These are phyloP conservation scores for Debaryomyces maramus DNA, from an alignment of 805 yeast species.

Conservation along the genomic window DNA sequence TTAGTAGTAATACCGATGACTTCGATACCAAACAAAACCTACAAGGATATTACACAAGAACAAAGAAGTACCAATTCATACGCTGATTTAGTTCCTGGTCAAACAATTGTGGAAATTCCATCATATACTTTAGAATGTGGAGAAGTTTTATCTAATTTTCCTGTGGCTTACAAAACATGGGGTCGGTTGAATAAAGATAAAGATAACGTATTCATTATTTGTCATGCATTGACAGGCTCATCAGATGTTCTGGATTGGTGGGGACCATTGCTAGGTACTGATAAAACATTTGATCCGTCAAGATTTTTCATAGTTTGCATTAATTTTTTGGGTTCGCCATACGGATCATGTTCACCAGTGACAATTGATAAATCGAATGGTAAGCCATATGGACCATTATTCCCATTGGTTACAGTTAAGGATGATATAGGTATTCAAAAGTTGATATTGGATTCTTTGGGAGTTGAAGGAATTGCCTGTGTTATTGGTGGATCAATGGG, in stretches of 20 bases:
- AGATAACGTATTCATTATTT: constrained; percentile 82
- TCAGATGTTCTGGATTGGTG: constrained; percentile 98
- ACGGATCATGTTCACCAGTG: constrained; percentile 92
- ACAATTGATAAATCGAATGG: constrained; percentile 77
- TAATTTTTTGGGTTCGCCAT: constrained; percentile 94
- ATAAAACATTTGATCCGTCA: constrained; percentile 87
- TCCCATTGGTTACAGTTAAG: constrained; percentile 89
- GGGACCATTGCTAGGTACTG: constrained; percentile 91
- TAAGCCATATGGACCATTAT: constrained; percentile 85
- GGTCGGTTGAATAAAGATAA: constrained; percentile 71
- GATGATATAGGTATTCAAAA: constrained; percentile 86
- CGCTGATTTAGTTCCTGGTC: constrained; percentile 68
- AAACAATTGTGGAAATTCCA: constrained; percentile 77
- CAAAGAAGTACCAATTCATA: constrained; percentile 64
- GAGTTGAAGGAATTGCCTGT: constrained; percentile 76
- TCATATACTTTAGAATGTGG: constrained; percentile 79
- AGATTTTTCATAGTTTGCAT: constrained; percentile 83
- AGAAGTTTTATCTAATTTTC: constrained; percentile 66
- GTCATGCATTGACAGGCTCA: constrained; percentile 96
- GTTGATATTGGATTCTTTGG: constrained; percentile 73
- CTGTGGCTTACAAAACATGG: constrained; percentile 96
- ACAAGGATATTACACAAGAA: constrained; percentile 41
- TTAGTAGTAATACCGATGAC: too few species aligned
- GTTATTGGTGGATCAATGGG: constrained; percentile 99
- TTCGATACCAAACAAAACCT: constrained; percentile 18